Evolutionary conservation across 441 rosid species (phyloP).

Genomic region (Pelargonium cotyledonis): DNA sequence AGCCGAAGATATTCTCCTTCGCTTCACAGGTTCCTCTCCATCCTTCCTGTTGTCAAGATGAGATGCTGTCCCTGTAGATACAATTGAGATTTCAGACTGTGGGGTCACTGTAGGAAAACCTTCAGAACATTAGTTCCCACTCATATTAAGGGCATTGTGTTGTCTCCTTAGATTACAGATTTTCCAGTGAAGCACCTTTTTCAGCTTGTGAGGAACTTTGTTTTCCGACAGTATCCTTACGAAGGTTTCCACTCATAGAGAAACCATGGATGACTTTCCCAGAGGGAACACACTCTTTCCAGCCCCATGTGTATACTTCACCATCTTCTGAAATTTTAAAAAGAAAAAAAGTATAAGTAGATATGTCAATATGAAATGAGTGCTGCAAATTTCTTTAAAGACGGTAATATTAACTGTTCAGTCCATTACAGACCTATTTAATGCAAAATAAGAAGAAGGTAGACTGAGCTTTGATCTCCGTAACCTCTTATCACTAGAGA

Average conservation of each 20-base stretch:
- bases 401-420: neutral
- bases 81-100: constrained; percentile 44
- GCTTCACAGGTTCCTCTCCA: constrained; percentile 64
- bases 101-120: constrained; percentile 43
- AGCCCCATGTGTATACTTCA: constrained; percentile 95
- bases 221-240: constrained; percentile 54
- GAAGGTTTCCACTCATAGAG: no score
- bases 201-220: constrained; percentile 55
- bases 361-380: neutral
- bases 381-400: neutral
- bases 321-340: constrained; percentile 44
- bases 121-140: constrained; percentile 13
- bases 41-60: constrained; percentile 36
- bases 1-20: constrained; percentile 61
- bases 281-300: constrained; percentile 96
- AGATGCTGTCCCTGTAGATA: constrained; percentile 41
- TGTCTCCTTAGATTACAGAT: constrained; percentile 1
- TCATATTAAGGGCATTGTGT: constrained; percentile 13
- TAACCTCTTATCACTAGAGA: neutral
- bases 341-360: neutral
- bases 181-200: constrained; percentile 46
- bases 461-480: neutral
- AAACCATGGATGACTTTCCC: constrained; percentile 38
- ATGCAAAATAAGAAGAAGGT: neutral
- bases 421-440: neutral